Evolutionary conservation across 352 stramenopile species (phyloP), one percentile per base, ranked within the genome.

Genomic region (Lagenidium sp.): DNA sequence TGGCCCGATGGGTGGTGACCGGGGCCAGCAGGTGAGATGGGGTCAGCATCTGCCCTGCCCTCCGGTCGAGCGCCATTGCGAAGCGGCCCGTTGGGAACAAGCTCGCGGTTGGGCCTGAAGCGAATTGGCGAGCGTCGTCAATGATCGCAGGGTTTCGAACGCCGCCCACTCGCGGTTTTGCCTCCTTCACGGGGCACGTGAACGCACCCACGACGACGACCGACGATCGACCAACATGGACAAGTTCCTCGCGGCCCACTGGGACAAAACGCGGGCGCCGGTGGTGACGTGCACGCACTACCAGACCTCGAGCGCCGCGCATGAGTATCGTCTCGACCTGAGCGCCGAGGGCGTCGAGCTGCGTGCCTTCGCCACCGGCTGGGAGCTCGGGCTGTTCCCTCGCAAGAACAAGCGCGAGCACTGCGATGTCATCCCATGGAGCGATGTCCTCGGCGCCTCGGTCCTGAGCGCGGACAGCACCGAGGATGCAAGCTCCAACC

Each of bases 381-480:
- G 21, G 36, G 6, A 39, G 44, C 12, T 19, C 4, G 32, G 35
- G 21, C 34, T 60, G 3, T 55, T 55, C 41, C 47, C 36, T 18
- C 39, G 40, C 41, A 55, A 60, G 45, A 49, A 60, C 36, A 61
- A 46, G 53, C 41, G 46, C 44, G 35, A 28, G 36, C 4, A 4
- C 52, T 2, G 67, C 68, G 15, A 36, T 73, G 25, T 64, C n/a
- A n/a, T 81, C 39, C 50, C 53, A n/a, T 84, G 68, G 71, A 12
- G 13, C 15, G 60, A 62, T 16, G 46, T 82, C 3, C 37, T 84
- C 24, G 71, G 71, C 13, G 65, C 68, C 2, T 52, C 55, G 7
- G 52, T 71, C 26, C 52, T 59, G 23, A 60, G 56, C 10, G 47
- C 21, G 41, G 7, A 53, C 18, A 32, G n/a, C n/a, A n/a, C n/a